phyloP scores from a whole-genome alignment of 352 stramenopile genomes.

The Phytophthora cactorum region DNA sequence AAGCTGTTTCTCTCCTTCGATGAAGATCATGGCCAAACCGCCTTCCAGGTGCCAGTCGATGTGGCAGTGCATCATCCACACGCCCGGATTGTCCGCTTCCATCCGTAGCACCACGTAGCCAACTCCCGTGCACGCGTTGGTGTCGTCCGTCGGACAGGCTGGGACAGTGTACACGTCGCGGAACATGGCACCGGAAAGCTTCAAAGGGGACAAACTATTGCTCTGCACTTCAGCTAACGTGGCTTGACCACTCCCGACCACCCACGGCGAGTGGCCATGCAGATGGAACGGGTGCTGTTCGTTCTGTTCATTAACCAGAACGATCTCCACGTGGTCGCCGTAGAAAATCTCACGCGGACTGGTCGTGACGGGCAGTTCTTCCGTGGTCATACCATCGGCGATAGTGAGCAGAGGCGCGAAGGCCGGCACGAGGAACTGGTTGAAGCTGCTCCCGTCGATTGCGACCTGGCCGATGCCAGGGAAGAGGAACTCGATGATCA shows the following conservation, averaged over 20 bases:
- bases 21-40: conserved; percentile 41
- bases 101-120: conserved; percentile 36
- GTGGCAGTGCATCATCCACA: conserved; percentile 48
- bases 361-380: conserved; percentile 21
- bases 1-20: conserved; percentile 31
- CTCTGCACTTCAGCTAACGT: conserved; percentile 11
- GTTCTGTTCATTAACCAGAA: conserved; percentile 33
- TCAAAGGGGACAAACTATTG: conserved; percentile 21
- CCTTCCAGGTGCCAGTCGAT: conserved; percentile 37
- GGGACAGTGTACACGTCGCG: conserved; percentile 41
- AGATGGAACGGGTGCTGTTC: conserved; percentile 44
- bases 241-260: conserved; percentile 33
- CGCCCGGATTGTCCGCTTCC: conserved; percentile 36
- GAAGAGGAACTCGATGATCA: conserved; percentile 31
- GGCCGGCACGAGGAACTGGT: conserved; percentile 25
- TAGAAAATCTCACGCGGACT: conserved; percentile 17
- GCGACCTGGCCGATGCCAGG: conserved; percentile 27
- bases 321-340: conserved; percentile 30
- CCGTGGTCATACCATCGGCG: conserved; percentile 20
- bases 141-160: conserved; percentile 17
- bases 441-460: conserved; percentile 25
- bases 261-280: conserved; percentile 28
- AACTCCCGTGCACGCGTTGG: conserved; percentile 15
- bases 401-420: conserved; percentile 32
- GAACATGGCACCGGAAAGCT: conserved; percentile 29